Conservation (phyloP, 441 rosid species). For the Melastoma candidum region DNA sequence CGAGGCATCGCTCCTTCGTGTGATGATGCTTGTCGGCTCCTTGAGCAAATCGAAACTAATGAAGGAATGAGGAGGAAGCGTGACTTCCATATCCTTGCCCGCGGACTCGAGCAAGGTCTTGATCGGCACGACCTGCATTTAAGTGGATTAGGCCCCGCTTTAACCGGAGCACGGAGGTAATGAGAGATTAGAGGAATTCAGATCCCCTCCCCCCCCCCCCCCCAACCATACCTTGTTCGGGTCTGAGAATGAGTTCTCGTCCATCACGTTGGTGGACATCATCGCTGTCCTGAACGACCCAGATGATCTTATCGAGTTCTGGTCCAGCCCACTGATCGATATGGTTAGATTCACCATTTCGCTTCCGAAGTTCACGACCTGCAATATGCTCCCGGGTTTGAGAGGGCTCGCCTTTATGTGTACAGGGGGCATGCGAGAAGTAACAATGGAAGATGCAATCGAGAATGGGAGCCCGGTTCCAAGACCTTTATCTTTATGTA, state of each 20-base stretch:
- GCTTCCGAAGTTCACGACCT: conserved; percentile 75
- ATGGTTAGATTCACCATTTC: conserved; percentile 34
- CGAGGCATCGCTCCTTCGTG: too few relatives aligned
- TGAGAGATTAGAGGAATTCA: too few relatives aligned
- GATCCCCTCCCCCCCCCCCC: too few relatives aligned
- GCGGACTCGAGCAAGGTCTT: conserved; percentile 27
- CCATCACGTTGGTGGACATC: conserved; percentile 52
- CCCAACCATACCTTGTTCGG: conserved; percentile 44
- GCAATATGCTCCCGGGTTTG: not conserved
- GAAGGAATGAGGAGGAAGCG: conserved; percentile 44
- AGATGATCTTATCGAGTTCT: conserved; percentile 26
- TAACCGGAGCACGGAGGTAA: too few relatives aligned
- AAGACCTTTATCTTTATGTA: conserved; percentile 63
- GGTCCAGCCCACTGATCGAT: conserved; percentile 42
- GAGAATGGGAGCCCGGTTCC: not conserved
- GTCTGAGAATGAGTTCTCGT: conserved; percentile 64
- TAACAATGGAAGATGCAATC: too few relatives aligned
- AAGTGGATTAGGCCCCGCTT: too few relatives aligned
- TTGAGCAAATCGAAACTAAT: conserved; percentile 59
- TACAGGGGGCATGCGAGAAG: too few relatives aligned
- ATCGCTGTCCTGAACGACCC: conserved; percentile 46
- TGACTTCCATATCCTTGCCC: conserved; percentile 38
- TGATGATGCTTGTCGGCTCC: conserved; percentile 16
- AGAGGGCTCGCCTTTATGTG: too few relatives aligned
- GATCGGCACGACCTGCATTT: conserved; percentile 41